Conservation (phyloP, 305 asterid genomes). For the Fraxinus sp. region DNA sequence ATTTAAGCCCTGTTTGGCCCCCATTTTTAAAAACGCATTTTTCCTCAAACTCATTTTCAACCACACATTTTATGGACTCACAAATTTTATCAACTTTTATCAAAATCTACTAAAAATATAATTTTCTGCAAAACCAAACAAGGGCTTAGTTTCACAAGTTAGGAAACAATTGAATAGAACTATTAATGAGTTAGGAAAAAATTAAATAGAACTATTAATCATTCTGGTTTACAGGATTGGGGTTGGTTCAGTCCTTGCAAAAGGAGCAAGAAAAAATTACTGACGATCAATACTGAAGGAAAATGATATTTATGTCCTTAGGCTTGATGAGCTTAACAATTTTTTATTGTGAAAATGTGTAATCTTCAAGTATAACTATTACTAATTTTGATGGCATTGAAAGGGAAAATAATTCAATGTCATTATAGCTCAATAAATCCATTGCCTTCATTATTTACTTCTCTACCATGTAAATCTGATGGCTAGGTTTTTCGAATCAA, state of each 20-base stretch:
- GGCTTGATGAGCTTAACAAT: neutral
- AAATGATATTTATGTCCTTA: neutral
- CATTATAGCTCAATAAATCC: neutral
- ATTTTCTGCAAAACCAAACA: neutral
- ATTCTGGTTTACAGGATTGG: neutral
- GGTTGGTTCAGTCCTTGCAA: neutral
- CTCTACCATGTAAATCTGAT: neutral
- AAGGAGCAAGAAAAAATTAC: neutral
- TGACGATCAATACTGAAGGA: neutral
- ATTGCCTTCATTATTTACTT: neutral
- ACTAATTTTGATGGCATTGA: neutral
- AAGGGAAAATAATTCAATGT: neutral
- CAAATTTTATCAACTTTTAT: neutral
- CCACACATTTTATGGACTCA: neutral
- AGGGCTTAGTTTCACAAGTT: neutral
- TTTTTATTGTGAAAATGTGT: neutral
- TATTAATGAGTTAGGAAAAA: no score
- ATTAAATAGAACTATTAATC: neutral
- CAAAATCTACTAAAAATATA: neutral
- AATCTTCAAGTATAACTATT: neutral
- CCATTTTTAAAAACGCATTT: neutral
- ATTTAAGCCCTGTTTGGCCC: neutral
- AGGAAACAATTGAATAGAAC: neutral
- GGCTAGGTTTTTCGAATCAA: constrained; percentile 5
- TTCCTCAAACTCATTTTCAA: neutral